Evolutionary conservation across 2,329 filamentous ascomycete species (phyloP), one percentile per base, ranked within the genome.

Genomic region (Aureobasidium lini): DNA sequence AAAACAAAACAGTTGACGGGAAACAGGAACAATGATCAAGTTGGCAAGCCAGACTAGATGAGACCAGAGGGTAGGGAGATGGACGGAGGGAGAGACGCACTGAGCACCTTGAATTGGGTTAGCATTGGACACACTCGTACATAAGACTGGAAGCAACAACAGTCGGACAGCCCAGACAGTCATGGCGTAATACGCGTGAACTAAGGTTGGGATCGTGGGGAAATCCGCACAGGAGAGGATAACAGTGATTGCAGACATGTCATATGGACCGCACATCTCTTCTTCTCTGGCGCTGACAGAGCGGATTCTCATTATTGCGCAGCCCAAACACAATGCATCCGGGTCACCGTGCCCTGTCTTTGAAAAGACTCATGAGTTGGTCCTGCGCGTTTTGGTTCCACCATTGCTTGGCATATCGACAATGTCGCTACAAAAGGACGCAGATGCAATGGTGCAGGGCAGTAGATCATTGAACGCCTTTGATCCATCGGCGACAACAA

Each of bases 131-230:
- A 53, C 32, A 37, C 39, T 40, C 57, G 48, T 52, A 46, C 57
- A 46, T 18, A 48, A 52, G 47, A 43, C 31, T 59, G 57, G 40
- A 39, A 48, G 39, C 39, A 44, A 40, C 46, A 46, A 43, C 53
- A 16, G 29, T 59, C 57, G 34, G 57, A 50, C 46, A 59, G 46
- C 46, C 39, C 48, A 59, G 46, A 44, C 39, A 52, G 40, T 53
- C 57, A 59, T 59, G 57, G 57, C 57, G 57, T 53, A 59, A 59
- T 53, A 15, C 32, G 47, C 48, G 16, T 37, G 39, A 31, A 59
- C 47, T 53, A 59, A 59, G 37, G 48, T 59, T 59, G 39, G 39
- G 46, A 54, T 48, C 42, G 40, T 57, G 54, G 54, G 42, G 54
- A 34, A 42, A 48, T 32, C 54, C 54, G 54, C 15, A 31, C 15